phyloP scores from a whole-genome alignment of 179 eudicot species.

The Spergularia azorica region DNA sequence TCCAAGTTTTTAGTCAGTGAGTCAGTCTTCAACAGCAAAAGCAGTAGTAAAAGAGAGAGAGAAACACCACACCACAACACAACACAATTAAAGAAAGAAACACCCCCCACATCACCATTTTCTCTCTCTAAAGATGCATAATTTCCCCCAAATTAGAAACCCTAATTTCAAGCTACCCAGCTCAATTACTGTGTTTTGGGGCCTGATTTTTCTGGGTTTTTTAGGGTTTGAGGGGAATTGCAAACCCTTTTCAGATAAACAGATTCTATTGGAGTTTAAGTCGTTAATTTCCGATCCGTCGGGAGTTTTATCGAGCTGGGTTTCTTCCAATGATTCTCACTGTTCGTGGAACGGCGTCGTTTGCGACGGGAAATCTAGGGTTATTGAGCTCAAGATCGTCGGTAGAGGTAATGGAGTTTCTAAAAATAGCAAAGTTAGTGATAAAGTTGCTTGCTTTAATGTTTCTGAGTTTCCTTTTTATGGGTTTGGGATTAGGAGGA shows the following conservation, averaged over 20 bases:
- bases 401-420: conserved; percentile 27
- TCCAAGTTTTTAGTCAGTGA: background rate
- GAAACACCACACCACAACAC: background rate
- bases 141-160: conserved; percentile 17
- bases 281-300: conserved; percentile 56
- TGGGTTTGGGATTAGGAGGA: conserved; percentile 54
- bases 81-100: background rate
- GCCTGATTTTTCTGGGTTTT: conserved; percentile 12
- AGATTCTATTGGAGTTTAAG: conserved; percentile 46
- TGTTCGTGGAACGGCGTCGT: conserved; percentile 64
- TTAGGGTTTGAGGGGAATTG: conserved; percentile 8
- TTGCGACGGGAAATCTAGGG: conserved; percentile 51
- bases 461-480: conserved; percentile 39
- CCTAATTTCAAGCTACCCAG: conserved; percentile 7
- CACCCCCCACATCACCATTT: background rate
- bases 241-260: conserved; percentile 32
- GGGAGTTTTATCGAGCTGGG: conserved; percentile 55
- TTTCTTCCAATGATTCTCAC: conserved; percentile 29
- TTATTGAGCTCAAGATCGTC: conserved; percentile 37
- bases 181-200: background rate
- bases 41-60: too few relatives aligned
- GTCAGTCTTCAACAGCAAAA: too few relatives aligned
- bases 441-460: conserved; percentile 38
- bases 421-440: conserved; percentile 33
- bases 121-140: conserved; percentile 15